A percentile compares a stretch with the other conserved stretches of the same genome.
Evolutionary conservation across 495 filamentous ascomycete genomes (phyloP).

Genomic region (Mytilinidion resinicola): DNA sequence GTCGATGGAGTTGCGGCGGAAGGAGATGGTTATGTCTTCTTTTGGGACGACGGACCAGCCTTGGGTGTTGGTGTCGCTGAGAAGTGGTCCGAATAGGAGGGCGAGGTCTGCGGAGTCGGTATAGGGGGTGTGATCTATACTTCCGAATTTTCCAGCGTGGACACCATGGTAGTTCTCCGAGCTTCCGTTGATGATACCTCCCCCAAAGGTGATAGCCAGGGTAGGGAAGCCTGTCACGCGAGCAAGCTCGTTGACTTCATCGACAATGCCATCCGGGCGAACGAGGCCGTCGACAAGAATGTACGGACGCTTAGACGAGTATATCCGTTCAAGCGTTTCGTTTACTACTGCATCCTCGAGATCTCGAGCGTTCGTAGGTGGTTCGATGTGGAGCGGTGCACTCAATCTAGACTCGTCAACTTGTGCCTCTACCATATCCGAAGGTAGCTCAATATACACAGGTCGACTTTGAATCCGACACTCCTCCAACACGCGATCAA

Average conservation of each 20-base stretch:
- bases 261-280: slow-evolving; percentile 3
- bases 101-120: slow-evolving; percentile 22
- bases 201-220: slow-evolving; percentile 14
- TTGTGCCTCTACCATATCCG: slow-evolving; percentile 37
- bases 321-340: background rate
- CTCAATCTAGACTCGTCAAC: background rate
- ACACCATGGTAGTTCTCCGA: slow-evolving; percentile 22
- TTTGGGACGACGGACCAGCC: slow-evolving; percentile 24
- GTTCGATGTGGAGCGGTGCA: background rate
- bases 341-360: slow-evolving; percentile 4
- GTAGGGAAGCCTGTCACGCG: slow-evolving; percentile 14
- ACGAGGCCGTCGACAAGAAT: slow-evolving; percentile 21
- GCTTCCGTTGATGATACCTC: slow-evolving; percentile 9
- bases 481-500: slow-evolving; percentile 39
- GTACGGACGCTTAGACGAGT: slow-evolving; percentile 18
- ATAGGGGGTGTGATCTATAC: slow-evolving; percentile 17
- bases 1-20: slow-evolving; percentile 8
- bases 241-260: slow-evolving; percentile 22
- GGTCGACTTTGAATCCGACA: slow-evolving; percentile 39
- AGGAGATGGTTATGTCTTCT: slow-evolving; percentile 13
- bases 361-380: background rate
- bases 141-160: slow-evolving; percentile 15
- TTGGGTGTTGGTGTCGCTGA: slow-evolving; percentile 27
- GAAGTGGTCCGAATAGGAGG: slow-evolving; percentile 21
- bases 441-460: slow-evolving; percentile 43